phyloP scores from a whole-genome alignment of 805 yeast species.

The Myxozyma sirexii region DNA sequence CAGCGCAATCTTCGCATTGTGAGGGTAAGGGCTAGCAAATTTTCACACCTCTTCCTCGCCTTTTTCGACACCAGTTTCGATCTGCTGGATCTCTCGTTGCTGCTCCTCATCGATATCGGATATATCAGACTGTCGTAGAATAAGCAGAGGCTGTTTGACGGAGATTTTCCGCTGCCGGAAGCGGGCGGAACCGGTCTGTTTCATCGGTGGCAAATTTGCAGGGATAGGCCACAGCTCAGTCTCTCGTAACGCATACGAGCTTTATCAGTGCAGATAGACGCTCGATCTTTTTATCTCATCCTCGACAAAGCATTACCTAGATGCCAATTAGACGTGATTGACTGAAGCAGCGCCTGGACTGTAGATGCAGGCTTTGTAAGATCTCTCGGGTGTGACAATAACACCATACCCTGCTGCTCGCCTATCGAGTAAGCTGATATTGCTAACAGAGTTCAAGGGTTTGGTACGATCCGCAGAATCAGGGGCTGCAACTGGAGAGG shows the following conservation, averaged over 20 bases:
- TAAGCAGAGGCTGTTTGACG: constrained; percentile 81
- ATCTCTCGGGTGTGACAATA: too few relatives aligned
- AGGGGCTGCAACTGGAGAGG: neutral
- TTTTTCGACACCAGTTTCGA: constrained; percentile 97
- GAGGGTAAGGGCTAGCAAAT: constrained; percentile 13
- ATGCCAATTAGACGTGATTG: too few relatives aligned
- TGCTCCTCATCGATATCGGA: constrained; percentile 75
- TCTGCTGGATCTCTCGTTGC: constrained; percentile 82
- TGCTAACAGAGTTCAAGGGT: neutral
- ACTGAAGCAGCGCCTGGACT: too few relatives aligned
- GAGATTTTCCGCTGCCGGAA: constrained; percentile 94
- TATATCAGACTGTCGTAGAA: constrained; percentile 74
- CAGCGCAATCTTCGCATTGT: neutral
- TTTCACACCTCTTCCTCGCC: constrained; percentile 74
- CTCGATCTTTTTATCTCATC: neutral
- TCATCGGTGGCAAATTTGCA: constrained; percentile 22
- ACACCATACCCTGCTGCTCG: neutral
- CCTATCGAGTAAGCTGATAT: too few relatives aligned
- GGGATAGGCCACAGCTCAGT: neutral
- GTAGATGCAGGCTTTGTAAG: too few relatives aligned
- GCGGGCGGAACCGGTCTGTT: constrained; percentile 34
- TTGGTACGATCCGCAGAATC: neutral
- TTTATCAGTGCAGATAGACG: neutral
- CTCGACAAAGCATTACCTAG: neutral
- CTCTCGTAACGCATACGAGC: constrained; percentile 3